A percentile compares a stretch with the other conserved stretches of the same genome.
These are phyloP conservation scores for Extremus antarcticus DNA, from an alignment of 495 filamentous ascomycete genomes.

Conservation along the genomic window DNA sequence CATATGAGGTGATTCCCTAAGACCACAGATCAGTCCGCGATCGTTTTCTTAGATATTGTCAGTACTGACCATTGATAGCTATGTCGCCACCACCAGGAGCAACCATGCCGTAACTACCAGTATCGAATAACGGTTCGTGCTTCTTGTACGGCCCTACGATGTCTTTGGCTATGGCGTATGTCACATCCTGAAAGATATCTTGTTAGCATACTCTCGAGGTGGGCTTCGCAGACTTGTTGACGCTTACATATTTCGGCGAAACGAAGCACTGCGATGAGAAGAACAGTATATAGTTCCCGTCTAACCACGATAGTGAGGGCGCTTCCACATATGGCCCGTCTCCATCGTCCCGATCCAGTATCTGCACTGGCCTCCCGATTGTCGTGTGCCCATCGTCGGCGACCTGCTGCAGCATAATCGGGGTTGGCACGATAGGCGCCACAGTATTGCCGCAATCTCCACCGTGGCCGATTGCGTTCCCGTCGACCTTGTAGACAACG, in stretches of 20 bases:
- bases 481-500: conserved; percentile 38
- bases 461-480: conserved; percentile 21
- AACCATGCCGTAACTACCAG: conserved; percentile 1
- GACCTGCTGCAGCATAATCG: conserved; percentile 22
- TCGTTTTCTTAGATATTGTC: neutral
- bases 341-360: conserved; percentile 2
- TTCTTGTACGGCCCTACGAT: conserved; percentile 19
- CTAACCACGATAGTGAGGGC: conserved; percentile 6
- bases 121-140: neutral
- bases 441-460: conserved; percentile 21
- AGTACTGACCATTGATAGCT: neutral
- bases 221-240: no score
- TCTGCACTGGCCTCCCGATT: conserved; percentile 6
- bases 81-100: conserved; percentile 7
- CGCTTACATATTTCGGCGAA: conserved; percentile 10
- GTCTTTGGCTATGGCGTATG: conserved; percentile 17
- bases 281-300: conserved; percentile 21
- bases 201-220: no score
- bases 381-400: conserved; percentile 12
- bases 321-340: conserved; percentile 24
- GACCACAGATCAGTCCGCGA: neutral
- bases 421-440: conserved; percentile 18
- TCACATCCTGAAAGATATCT: conserved; percentile 14
- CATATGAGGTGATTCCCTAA: neutral
- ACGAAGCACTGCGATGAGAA: conserved; percentile 20